Evolutionary conservation across 495 filamentous ascomycete genomes (phyloP).

Genomic region (Filosporella fistucella): DNA sequence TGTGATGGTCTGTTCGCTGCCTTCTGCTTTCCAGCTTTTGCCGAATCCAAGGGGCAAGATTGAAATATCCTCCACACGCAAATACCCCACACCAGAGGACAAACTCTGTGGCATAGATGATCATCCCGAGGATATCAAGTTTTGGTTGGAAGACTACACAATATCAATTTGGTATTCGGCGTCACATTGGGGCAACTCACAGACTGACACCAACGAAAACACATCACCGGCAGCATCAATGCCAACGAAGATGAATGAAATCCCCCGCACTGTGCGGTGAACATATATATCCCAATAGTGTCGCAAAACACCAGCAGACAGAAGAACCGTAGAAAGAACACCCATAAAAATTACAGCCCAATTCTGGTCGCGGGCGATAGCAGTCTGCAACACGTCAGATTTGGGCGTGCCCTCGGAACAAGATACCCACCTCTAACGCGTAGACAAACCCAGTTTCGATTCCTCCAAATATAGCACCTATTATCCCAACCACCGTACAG

Average conservation of each 20-base stretch:
- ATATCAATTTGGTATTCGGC: not conserved
- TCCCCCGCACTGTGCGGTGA: conserved; percentile 57
- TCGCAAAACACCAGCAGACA: conserved; percentile 42
- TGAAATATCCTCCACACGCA: conserved; percentile 53
- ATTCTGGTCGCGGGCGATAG: conserved; percentile 22
- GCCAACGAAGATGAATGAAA: conserved; percentile 61
- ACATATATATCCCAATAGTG: conserved; percentile 56
- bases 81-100: conserved; percentile 60
- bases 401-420: not conserved
- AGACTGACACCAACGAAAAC: conserved; percentile 54
- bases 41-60: conserved; percentile 48
- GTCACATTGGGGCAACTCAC: conserved; percentile 11
- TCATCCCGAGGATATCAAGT: conserved; percentile 51
- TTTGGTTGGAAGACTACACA: conserved; percentile 43
- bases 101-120: conserved; percentile 59
- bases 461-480: conserved; percentile 41
- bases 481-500: conserved; percentile 31
- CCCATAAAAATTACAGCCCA: conserved; percentile 60
- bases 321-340: conserved; percentile 48
- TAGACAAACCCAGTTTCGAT: conserved; percentile 48
- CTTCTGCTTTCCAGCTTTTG: conserved; percentile 16
- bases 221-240: conserved; percentile 63
- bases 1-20: not conserved
- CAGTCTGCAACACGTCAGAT: not conserved
- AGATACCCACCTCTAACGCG: conserved; percentile 34